Conservation (phyloP, 2,329 filamentous ascomycete species). For the Thyridium curvatum region DNA sequence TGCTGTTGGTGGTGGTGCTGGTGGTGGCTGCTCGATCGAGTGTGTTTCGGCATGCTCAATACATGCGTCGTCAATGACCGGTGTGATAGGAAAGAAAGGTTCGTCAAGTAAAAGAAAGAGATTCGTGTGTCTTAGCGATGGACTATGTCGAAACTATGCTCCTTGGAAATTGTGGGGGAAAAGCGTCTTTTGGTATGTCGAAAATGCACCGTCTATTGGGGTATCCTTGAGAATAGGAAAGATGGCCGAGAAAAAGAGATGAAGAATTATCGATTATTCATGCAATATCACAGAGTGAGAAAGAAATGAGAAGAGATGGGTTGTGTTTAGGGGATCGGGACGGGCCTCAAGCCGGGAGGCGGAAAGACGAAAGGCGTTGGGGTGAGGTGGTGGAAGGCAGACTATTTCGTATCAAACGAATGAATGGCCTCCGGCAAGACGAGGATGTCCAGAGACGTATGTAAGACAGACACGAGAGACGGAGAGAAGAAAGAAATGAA, state of each 20-base stretch:
- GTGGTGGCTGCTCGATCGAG: conserved; percentile 14
- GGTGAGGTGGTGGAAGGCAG: conserved; percentile 6
- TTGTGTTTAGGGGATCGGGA: conserved; percentile 8
- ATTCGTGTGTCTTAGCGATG: background rate
- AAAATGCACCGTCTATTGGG: too few species aligned
- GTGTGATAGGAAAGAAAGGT: background rate
- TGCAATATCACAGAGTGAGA: conserved; percentile 2
- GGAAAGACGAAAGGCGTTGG: too few species aligned
- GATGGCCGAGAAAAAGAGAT: background rate
- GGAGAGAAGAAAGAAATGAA: conserved; percentile 16
- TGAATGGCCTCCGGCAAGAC: conserved; percentile 17
- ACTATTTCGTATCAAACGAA: conserved; percentile 37
- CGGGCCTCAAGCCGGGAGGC: background rate
- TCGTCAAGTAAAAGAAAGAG: background rate
- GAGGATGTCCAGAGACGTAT: conserved; percentile 5
- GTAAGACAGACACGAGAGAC: conserved; percentile 18
- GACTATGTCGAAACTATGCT: too few species aligned
- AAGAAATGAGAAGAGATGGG: background rate
- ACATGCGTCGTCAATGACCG: background rate
- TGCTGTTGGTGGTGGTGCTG: conserved; percentile 15
- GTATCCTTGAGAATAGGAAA: background rate
- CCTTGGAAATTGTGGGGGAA: too few species aligned
- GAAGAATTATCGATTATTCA: too few species aligned
- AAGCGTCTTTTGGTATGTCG: too few species aligned
- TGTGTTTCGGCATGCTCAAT: conserved; percentile 19